Evolutionary conservation across 2,329 filamentous ascomycete species (phyloP).

Genomic region (Arthrobotrys sphaeroides): DNA sequence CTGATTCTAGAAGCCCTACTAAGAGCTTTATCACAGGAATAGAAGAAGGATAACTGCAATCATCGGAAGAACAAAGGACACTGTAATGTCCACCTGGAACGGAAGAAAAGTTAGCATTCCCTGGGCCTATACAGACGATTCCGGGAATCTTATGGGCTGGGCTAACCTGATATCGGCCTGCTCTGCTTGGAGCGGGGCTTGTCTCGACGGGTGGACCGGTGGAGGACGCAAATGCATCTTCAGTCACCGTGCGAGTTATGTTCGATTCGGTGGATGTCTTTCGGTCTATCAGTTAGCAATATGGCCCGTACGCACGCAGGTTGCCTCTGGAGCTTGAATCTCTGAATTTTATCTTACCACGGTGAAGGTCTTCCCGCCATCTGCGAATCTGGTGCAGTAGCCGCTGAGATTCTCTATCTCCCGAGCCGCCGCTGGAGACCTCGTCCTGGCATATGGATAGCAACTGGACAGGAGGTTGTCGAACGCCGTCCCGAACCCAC

Average conservation of each 20-base stretch:
- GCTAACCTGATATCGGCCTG: conserved; percentile 12
- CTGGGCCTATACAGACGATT: background rate
- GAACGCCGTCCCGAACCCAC: conserved; percentile 30
- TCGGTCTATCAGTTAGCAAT: background rate
- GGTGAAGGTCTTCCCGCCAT: conserved; percentile 26
- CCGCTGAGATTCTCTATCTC: conserved; percentile 36
- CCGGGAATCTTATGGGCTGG: background rate
- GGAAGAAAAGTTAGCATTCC: background rate
- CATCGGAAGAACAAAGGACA: background rate
- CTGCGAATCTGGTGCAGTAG: conserved; percentile 41
- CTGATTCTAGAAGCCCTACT: conserved; percentile 9
- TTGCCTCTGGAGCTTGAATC: background rate
- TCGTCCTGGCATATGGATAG: conserved; percentile 39
- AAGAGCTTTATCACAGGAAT: background rate
- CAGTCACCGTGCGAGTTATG: conserved; percentile 26
- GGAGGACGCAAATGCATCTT: conserved; percentile 31
- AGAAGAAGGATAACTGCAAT: background rate
- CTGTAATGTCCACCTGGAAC: background rate
- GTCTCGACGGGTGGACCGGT: conserved; percentile 22
- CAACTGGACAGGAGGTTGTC: conserved; percentile 32
- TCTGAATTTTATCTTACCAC: conserved; percentile 9
- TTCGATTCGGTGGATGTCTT: conserved; percentile 30
- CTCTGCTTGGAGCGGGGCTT: background rate
- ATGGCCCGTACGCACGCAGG: background rate
- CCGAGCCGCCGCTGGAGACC: conserved; percentile 30